Percentiles rank a stretch among this genome's conserved stretches.
phyloP scores from a whole-genome alignment of 805 yeast genomes.

The Pichia exigua region DNA sequence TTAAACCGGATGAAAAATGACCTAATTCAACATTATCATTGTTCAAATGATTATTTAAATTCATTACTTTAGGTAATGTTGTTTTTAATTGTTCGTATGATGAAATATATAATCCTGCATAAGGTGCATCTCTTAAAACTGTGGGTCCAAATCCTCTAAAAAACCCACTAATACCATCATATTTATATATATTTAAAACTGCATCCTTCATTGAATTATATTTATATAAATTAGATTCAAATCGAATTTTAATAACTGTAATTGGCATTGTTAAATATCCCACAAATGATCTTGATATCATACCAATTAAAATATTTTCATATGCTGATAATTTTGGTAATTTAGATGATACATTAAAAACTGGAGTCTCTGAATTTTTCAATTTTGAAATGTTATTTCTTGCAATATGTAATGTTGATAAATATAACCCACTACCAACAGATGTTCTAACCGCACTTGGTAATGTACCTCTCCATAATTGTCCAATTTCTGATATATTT shows the following conservation, averaged over 20 bases:
- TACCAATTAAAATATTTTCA: constrained; percentile 73
- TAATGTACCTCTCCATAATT: constrained; percentile 88
- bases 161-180: constrained; percentile 58
- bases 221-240: constrained; percentile 70
- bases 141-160: constrained; percentile 88
- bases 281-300: constrained; percentile 67
- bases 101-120: constrained; percentile 87
- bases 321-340: constrained; percentile 65
- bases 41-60: constrained; percentile 6
- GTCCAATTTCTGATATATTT: constrained; percentile 35
- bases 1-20: constrained; percentile 33
- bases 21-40: constrained; percentile 8
- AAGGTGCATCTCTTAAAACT: constrained; percentile 85
- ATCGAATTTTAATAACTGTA: constrained; percentile 82
- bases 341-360: constrained; percentile 26
- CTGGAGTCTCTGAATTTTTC: constrained; percentile 7
- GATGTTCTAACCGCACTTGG: constrained; percentile 90
- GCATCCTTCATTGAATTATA: constrained; percentile 63
- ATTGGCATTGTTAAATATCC: constrained; percentile 93
- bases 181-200: constrained; percentile 41
- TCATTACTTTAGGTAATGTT: constrained; percentile 37
- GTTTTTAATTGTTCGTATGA: constrained; percentile 73
- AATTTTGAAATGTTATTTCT: constrained; percentile 43
- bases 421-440: constrained; percentile 80
- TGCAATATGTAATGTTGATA: constrained; percentile 59